Conservation (phyloP, 2,329 filamentous ascomycete genomes). For the Ophiocordyceps camponoti-saundersi region DNA sequence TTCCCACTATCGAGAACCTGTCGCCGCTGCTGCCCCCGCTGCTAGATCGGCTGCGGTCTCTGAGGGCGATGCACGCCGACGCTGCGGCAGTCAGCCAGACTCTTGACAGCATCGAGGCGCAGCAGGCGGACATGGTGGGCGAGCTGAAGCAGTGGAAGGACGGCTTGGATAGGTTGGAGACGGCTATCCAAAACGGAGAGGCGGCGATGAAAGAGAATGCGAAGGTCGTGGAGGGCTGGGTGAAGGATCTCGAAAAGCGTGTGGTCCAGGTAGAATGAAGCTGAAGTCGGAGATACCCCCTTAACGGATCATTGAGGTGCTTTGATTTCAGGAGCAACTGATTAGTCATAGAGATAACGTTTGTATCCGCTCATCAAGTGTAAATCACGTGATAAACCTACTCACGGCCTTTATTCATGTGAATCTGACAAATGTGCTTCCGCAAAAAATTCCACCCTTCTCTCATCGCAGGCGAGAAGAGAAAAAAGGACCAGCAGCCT, state of each 20-base stretch:
- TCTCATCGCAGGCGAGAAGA: background rate
- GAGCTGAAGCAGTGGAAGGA: slow-evolving; percentile 80
- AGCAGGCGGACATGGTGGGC: slow-evolving; percentile 64
- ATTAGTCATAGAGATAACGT: no score
- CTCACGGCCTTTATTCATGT: no score
- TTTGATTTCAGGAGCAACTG: no score
- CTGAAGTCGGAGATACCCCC: slow-evolving; percentile 4
- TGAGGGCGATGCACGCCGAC: slow-evolving; percentile 72
- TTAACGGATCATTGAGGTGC: no score
- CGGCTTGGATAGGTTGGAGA: slow-evolving; percentile 63
- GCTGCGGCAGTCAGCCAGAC: slow-evolving; percentile 68
- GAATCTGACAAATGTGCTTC: background rate
- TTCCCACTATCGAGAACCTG: slow-evolving; percentile 77
- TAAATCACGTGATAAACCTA: no score
- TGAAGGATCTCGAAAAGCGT: slow-evolving; percentile 69
- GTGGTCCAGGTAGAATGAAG: slow-evolving; percentile 27
- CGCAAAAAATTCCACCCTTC: background rate
- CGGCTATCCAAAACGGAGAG: slow-evolving; percentile 53
- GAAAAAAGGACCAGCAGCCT: background rate
- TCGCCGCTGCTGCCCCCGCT: slow-evolving; percentile 72
- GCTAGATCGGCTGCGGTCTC: slow-evolving; percentile 67
- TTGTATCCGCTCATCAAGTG: no score
- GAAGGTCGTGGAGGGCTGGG: slow-evolving; percentile 74
- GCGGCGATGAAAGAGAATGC: slow-evolving; percentile 61
- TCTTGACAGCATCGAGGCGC: slow-evolving; percentile 58